A percentile compares a stretch with the other conserved stretches of the same genome.
These are phyloP conservation scores for Penicillium sp. DNA, from an alignment of 2,329 filamentous ascomycete genomes.

Conservation along the genomic window DNA sequence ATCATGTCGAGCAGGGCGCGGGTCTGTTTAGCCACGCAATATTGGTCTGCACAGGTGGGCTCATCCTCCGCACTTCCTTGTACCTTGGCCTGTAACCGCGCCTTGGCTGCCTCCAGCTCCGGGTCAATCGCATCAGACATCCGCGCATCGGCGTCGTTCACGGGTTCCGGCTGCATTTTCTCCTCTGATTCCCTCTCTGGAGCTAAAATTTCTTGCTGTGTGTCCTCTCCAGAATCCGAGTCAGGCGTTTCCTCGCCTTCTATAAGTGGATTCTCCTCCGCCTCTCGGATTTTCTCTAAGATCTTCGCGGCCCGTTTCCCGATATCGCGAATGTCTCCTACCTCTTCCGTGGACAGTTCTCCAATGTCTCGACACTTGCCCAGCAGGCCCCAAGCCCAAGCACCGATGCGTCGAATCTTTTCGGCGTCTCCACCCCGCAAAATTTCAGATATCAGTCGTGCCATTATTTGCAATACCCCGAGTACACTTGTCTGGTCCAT, in stretches of 20 bases:
- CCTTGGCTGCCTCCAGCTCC: conserved; percentile 53
- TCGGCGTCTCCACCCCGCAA: conserved; percentile 62
- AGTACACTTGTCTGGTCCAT: conserved; percentile 65
- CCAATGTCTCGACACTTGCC: conserved; percentile 73
- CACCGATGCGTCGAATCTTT: conserved; percentile 67
- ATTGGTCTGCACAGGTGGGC: conserved; percentile 11
- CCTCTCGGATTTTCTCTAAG: conserved; percentile 48
- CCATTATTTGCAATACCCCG: conserved; percentile 63
- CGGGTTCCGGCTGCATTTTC: neutral
- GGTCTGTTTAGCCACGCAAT: conserved; percentile 29
- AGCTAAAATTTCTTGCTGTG: neutral
- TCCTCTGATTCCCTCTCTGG: neutral
- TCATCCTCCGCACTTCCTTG: conserved; percentile 4
- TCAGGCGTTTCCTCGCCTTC: conserved; percentile 21
- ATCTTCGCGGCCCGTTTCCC: conserved; percentile 70
- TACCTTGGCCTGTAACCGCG: conserved; percentile 46
- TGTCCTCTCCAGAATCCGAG: neutral
- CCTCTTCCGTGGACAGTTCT: conserved; percentile 72
- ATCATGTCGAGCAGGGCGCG: conserved; percentile 89
- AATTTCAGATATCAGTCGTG: conserved; percentile 60
- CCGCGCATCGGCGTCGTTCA: conserved; percentile 10
- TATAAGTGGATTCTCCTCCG: conserved; percentile 33
- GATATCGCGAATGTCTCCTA: conserved; percentile 74
- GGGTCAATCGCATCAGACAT: conserved; percentile 20
- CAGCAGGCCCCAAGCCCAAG: conserved; percentile 84